Conservation (phyloP, 352 stramenopile species). For the Phytophthora brassicae region DNA sequence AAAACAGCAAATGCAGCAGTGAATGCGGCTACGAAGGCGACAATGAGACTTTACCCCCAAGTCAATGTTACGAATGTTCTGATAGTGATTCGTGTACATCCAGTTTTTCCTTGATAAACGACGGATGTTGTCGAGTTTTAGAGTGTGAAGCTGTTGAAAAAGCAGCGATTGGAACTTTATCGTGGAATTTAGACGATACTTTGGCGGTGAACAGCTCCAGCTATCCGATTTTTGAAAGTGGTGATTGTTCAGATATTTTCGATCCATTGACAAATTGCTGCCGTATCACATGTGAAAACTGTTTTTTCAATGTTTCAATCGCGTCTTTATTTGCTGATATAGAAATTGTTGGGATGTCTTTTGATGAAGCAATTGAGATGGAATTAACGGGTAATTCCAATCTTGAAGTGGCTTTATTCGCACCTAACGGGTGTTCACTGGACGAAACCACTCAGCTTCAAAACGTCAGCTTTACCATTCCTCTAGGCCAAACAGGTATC, state of each 20-base stretch:
- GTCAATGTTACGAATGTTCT: constrained; percentile 27
- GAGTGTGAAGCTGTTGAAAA: constrained; percentile 12
- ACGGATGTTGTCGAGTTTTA: constrained; percentile 25
- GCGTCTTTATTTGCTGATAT: constrained; percentile 26
- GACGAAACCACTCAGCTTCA: constrained; percentile 30
- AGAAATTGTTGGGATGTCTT: constrained; percentile 10
- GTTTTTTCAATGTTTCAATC: constrained; percentile 30
- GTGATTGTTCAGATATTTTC: constrained; percentile 23
- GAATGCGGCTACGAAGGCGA: constrained; percentile 23
- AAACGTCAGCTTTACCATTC: constrained; percentile 22
- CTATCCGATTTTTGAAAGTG: constrained; percentile 23
- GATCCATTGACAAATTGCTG: constrained; percentile 20
- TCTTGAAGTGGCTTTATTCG: constrained; percentile 23
- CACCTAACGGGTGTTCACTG: constrained; percentile 24
- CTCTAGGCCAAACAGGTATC: constrained; percentile 22
- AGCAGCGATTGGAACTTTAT: background rate
- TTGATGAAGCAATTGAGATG: constrained; percentile 28
- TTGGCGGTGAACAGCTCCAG: constrained; percentile 19
- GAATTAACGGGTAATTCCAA: constrained; percentile 20
- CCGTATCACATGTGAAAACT: constrained; percentile 29
- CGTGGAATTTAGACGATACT: constrained; percentile 27
- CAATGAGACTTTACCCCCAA: constrained; percentile 8
- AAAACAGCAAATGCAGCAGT: constrained; percentile 20
- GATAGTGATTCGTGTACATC: constrained; percentile 12
- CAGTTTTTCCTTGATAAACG: constrained; percentile 16